phyloP scores from a whole-genome alignment of 805 yeast genomes.

The Metschnikowia similis region DNA sequence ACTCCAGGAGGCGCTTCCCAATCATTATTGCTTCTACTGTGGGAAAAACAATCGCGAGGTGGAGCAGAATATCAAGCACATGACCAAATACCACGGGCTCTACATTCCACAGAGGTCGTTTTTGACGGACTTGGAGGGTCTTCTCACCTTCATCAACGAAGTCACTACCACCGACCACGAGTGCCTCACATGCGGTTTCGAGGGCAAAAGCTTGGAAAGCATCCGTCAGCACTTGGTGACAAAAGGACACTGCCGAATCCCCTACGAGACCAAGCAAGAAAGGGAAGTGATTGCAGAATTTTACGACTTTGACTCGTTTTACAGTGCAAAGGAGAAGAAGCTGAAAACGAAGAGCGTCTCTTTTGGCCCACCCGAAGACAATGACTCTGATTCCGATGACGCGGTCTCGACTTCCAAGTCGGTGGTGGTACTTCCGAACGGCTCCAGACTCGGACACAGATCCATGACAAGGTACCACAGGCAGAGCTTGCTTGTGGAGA shows the following conservation, averaged over 20 bases:
- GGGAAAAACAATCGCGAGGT: conserved; percentile 49
- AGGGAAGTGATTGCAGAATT: conserved; percentile 32
- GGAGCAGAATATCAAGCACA: conserved; percentile 48
- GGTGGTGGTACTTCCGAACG: conserved; percentile 63
- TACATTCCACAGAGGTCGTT: conserved; percentile 42
- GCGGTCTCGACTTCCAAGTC: conserved; percentile 4
- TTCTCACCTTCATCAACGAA: conserved; percentile 35
- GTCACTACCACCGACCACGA: conserved; percentile 37
- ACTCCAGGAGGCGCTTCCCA: conserved; percentile 37
- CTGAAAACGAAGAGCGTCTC: conserved; percentile 23
- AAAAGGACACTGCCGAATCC: conserved; percentile 45
- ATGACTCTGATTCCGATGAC: conserved; percentile 13
- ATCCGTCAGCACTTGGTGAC: conserved; percentile 41
- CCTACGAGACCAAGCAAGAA: conserved; percentile 42
- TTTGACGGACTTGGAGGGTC: conserved; percentile 35
- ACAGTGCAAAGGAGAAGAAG: conserved; percentile 15
- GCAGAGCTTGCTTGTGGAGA: conserved; percentile 43
- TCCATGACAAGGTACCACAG: conserved; percentile 66
- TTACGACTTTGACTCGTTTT: conserved; percentile 27
- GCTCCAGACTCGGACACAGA: conserved; percentile 78
- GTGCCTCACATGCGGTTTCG: conserved; percentile 43
- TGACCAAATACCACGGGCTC: conserved; percentile 43
- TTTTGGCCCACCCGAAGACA: conserved; percentile 21
- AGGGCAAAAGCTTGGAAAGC: conserved; percentile 38
- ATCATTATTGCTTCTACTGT: conserved; percentile 54